phyloP scores from a whole-genome alignment of 768 basidiomycete genomes.

The Boletus rubescentipes region DNA sequence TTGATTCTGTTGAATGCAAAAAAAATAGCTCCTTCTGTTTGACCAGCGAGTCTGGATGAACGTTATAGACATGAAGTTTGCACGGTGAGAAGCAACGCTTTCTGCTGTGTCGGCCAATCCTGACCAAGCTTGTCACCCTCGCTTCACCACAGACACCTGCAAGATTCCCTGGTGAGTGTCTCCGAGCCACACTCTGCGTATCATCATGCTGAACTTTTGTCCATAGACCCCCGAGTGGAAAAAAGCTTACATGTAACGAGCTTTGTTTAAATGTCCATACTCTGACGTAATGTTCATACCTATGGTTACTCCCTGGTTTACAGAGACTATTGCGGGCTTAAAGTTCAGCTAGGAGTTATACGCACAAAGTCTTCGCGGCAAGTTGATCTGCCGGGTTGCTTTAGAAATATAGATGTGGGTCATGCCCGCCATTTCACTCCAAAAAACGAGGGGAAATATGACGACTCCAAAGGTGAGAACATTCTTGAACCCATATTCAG shows the following conservation, averaged over 20 bases:
- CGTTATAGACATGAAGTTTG: slow-evolving; percentile 55
- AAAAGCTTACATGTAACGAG: slow-evolving; percentile 32
- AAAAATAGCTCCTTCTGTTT: neutral
- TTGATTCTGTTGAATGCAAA: neutral
- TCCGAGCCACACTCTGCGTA: neutral
- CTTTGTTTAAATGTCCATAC: neutral
- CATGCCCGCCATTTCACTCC: neutral
- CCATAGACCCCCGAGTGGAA: slow-evolving; percentile 64
- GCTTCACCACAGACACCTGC: slow-evolving; percentile 50
- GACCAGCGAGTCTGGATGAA: neutral
- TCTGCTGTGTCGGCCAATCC: neutral
- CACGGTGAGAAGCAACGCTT: slow-evolving; percentile 41
- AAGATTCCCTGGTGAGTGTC: slow-evolving; percentile 60
- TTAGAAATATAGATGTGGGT: neutral
- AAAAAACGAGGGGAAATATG: neutral
- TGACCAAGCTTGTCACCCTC: neutral
- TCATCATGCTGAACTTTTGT: neutral
- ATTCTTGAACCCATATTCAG: neutral
- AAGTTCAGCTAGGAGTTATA: slow-evolving; percentile 62
- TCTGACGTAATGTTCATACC: neutral
- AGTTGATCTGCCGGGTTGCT: slow-evolving; percentile 8
- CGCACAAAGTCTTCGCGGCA: slow-evolving; percentile 32
- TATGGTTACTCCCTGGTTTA: neutral
- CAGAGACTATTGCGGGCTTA: slow-evolving; percentile 74
- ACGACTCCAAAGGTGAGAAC: slow-evolving; percentile 8